phyloP scores from a whole-genome alignment of 257 asterid species.

The Salvia rosmarinus region DNA sequence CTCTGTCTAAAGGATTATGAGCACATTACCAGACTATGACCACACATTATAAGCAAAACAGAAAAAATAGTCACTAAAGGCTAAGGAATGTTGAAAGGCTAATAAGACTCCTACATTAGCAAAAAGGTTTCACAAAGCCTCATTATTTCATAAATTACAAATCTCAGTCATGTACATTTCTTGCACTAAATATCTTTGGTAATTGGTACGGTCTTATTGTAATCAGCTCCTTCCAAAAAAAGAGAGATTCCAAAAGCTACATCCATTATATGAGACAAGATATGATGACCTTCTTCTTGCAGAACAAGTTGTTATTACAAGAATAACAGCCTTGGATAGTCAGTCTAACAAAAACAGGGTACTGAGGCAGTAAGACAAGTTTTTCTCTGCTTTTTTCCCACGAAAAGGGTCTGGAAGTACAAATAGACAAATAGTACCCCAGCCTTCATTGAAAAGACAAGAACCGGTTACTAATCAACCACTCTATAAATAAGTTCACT shows the following conservation, averaged over 20 bases:
- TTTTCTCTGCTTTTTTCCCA: neutral
- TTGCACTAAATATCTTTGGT: conserved; percentile 12
- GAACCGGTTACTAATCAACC: neutral
- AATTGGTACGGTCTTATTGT: neutral
- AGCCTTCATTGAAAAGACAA: neutral
- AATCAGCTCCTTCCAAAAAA: conserved; percentile 14
- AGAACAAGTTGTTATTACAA: neutral
- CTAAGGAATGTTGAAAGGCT: conserved; percentile 9
- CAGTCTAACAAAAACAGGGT: neutral
- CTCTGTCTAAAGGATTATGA: conserved; percentile 6
- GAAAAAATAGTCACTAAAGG: neutral
- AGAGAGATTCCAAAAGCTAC: conserved; percentile 1
- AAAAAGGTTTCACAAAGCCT: conserved; percentile 9
- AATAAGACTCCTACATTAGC: conserved; percentile 4
- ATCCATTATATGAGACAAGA: neutral
- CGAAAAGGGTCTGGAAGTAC: neutral
- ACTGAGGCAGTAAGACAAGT: neutral
- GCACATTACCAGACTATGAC: neutral
- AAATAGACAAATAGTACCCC: neutral
- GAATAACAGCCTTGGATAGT: neutral
- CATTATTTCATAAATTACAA: conserved; percentile 3
- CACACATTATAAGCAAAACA: neutral
- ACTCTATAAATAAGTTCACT: conserved; percentile 2
- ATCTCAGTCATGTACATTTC: neutral
- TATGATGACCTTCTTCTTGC: conserved; percentile 6